phyloP scores from a whole-genome alignment of 805 yeast species.

The Wickerhamiella spandovensis region DNA sequence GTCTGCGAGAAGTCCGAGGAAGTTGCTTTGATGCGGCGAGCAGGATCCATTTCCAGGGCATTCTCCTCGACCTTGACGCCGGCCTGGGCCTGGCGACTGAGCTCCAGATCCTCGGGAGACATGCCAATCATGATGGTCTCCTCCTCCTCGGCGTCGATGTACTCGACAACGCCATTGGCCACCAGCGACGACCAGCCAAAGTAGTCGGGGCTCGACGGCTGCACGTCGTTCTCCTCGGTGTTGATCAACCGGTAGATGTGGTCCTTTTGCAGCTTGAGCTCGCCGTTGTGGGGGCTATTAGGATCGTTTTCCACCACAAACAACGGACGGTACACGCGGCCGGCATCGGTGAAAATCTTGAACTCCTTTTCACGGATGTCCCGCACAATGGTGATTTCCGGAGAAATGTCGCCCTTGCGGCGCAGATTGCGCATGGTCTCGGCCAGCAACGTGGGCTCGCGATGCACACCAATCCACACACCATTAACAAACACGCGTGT shows the following conservation, averaged over 20 bases:
- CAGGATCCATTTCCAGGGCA: constrained; percentile 4
- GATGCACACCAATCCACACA: constrained; percentile 98
- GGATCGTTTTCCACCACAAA: constrained; percentile 77
- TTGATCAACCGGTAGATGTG: constrained; percentile 63
- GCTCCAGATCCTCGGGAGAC: constrained; percentile 93
- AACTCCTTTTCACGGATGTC: constrained; percentile 95
- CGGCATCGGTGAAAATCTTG: constrained; percentile 95
- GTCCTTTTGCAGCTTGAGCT: constrained; percentile 70
- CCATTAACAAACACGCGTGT: constrained; percentile 95
- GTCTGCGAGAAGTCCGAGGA: constrained; percentile 55
- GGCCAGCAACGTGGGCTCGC: constrained; percentile 86
- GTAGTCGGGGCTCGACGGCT: constrained; percentile 36
- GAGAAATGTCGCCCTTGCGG: constrained; percentile 88
- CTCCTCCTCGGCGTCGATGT: constrained; percentile 97
- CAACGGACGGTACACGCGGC: constrained; percentile 93
- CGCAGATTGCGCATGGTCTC: constrained; percentile 83
- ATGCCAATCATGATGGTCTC: constrained; percentile 97
- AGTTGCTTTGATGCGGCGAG: constrained; percentile 64
- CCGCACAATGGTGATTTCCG: constrained; percentile 93
- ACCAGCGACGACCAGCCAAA: constrained; percentile 81
- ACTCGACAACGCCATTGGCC: constrained; percentile 80
- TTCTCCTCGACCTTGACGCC: constrained; percentile 22
- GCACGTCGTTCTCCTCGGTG: constrained; percentile 33
- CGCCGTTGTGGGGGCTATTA: constrained; percentile 44
- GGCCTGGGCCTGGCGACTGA: constrained; percentile 33